These are phyloP conservation scores for Sporothrix sp. DNA, from an alignment of 2,329 filamentous ascomycete genomes.

Conservation along the genomic window DNA sequence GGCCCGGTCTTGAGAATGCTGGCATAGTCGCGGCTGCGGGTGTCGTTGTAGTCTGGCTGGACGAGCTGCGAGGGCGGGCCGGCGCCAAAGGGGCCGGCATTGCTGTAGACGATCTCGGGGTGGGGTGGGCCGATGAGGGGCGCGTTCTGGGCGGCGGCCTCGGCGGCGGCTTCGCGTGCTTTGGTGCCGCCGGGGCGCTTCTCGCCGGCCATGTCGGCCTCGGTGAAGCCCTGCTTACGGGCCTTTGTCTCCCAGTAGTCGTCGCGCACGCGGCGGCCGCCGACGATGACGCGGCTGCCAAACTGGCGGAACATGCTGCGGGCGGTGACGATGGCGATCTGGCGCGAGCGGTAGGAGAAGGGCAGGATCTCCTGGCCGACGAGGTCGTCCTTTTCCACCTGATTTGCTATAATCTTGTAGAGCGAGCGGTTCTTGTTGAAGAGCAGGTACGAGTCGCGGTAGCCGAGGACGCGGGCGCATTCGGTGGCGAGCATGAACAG, in stretches of 20 bases:
- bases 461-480: constrained; percentile 85
- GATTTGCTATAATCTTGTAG: constrained; percentile 94
- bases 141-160: constrained; percentile 53
- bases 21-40: constrained; percentile 70
- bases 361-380: constrained; percentile 92
- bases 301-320: constrained; percentile 99
- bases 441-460: constrained; percentile 92
- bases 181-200: constrained; percentile 90
- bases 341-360: constrained; percentile 94
- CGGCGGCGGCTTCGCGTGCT: constrained; percentile 70
- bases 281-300: constrained; percentile 83
- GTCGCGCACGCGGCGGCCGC: constrained; percentile 83
- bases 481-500: constrained; percentile 98
- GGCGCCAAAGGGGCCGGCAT: constrained; percentile 55
- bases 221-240: constrained; percentile 93
- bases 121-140: constrained; percentile 58
- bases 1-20: constrained; percentile 68
- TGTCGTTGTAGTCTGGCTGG: constrained; percentile 66
- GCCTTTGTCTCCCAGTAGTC: constrained; percentile 99
- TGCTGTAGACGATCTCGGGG: constrained; percentile 82
- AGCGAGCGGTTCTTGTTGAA: constrained; percentile 98
- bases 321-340: constrained; percentile 96
- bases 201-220: constrained; percentile 90
- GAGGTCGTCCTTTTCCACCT: constrained; percentile 91
- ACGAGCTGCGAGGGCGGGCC: constrained; percentile 55